phyloP scores from a whole-genome alignment of 768 basidiomycete species.

The Panellus pusillus region DNA sequence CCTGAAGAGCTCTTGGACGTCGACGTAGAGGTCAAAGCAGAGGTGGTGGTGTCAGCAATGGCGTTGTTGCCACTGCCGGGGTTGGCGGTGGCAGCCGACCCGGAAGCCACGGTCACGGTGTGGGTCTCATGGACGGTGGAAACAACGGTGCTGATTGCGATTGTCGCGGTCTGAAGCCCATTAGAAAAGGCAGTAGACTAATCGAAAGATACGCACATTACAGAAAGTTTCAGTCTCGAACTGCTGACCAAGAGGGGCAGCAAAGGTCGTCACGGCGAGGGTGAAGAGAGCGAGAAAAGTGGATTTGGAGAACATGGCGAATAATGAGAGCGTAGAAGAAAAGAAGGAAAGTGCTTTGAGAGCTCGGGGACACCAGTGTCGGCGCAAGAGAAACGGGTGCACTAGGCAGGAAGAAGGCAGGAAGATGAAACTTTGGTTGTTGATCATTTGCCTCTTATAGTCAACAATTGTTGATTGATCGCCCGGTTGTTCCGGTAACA shows the following conservation, averaged over 20 bases:
- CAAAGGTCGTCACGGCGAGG: constrained; percentile 7
- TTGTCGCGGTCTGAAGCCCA: constrained; percentile 3
- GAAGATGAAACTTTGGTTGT: neutral
- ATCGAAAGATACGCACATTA: neutral
- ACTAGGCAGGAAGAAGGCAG: constrained; percentile 9
- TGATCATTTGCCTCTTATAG: no score
- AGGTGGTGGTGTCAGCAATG: neutral
- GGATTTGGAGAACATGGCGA: constrained; percentile 17
- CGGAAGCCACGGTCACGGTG: constrained; percentile 8
- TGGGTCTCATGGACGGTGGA: neutral
- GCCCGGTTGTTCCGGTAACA: no score
- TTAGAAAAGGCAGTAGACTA: neutral
- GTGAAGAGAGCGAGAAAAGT: constrained; percentile 14
- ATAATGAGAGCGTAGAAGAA: neutral
- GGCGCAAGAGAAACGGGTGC: constrained; percentile 6
- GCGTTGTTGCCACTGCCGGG: neutral
- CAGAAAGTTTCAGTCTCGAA: constrained; percentile 16
- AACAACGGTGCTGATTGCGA: constrained; percentile 8
- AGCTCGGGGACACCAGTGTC: constrained; percentile 18
- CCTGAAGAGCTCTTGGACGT: neutral
- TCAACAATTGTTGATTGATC: no score
- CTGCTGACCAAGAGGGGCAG: neutral
- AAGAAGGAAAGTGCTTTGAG: constrained; percentile 16
- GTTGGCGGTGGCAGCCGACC: neutral
- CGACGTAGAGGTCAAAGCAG: neutral